Percentiles rank a stretch among this genome's conserved stretches.
Conservation (phyloP, 495 filamentous ascomycete species). For the Penicillium diatomitis region DNA sequence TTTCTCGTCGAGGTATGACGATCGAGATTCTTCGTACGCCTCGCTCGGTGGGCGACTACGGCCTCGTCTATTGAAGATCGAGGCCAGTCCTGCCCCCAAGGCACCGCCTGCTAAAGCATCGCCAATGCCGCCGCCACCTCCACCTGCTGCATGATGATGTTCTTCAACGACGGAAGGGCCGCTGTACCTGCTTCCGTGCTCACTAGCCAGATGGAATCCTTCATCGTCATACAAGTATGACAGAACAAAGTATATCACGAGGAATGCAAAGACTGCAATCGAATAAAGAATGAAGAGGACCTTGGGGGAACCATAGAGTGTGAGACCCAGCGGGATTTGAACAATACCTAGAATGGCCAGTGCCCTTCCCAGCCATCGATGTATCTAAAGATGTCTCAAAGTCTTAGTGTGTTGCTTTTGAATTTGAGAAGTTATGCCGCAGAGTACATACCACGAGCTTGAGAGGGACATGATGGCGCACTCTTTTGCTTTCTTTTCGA, state of each 20-base stretch:
- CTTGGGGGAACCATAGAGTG: conserved; percentile 85
- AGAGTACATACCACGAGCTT: conserved; percentile 54
- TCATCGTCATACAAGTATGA: conserved; percentile 52
- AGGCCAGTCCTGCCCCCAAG: conserved; percentile 52
- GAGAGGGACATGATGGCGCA: conserved; percentile 48
- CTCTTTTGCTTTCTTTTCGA: conserved; percentile 50
- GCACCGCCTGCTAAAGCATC: conserved; percentile 40
- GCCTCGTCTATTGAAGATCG: conserved; percentile 43
- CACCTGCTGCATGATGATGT: conserved; percentile 8
- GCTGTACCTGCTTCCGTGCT: conserved; percentile 47
- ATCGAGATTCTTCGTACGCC: conserved; percentile 32
- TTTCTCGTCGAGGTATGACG: conserved; percentile 55
- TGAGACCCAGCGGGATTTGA: conserved; percentile 83
- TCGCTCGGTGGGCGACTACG: conserved; percentile 25
- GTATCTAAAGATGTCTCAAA: conserved; percentile 36
- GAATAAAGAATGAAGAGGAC: conserved; percentile 77
- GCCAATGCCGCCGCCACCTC: conserved; percentile 20
- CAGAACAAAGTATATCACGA: conserved; percentile 65
- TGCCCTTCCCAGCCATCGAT: conserved; percentile 77
- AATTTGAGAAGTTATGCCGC: too few relatives aligned
- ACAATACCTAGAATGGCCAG: conserved; percentile 72
- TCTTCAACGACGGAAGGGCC: conserved; percentile 29
- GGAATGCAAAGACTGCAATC: conserved; percentile 55
- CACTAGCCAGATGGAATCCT: conserved; percentile 36
- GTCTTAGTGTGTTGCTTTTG: not conserved